Percentiles rank a stretch among this genome's conserved stretches.
These are phyloP conservation scores for Eucalyptus globulus DNA, from an alignment of 345 rosid species.

Conservation along the genomic window DNA sequence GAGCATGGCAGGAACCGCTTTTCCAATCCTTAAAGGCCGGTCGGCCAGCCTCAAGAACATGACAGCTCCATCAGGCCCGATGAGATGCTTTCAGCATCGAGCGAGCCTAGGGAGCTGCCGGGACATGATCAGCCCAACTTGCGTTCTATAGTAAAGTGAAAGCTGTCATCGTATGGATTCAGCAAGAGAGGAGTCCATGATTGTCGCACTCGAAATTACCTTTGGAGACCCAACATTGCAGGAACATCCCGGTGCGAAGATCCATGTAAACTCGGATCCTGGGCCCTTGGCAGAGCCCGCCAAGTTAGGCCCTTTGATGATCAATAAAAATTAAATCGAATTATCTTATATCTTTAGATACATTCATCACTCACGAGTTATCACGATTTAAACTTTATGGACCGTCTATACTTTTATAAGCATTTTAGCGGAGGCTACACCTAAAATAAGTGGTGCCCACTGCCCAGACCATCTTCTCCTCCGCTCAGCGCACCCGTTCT, in stretches of 20 bases:
- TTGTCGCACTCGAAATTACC: background rate
- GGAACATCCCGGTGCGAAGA: background rate
- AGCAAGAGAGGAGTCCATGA: background rate
- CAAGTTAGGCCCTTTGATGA: background rate
- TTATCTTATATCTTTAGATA: background rate
- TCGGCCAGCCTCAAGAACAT: background rate
- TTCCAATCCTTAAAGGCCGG: background rate
- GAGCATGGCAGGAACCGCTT: background rate
- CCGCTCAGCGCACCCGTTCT: background rate
- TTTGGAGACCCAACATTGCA: background rate
- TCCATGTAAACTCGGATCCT: background rate
- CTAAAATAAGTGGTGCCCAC: background rate
- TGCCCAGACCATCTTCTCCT: background rate
- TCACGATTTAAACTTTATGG: fast-evolving
- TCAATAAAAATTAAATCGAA: no score
- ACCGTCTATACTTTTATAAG: background rate
- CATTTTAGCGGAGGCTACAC: background rate
- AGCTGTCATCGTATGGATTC: background rate
- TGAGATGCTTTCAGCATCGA: background rate
- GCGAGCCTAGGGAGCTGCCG: background rate
- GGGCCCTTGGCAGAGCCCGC: background rate
- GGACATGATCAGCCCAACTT: background rate
- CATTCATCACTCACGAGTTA: background rate
- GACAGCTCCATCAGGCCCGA: background rate
- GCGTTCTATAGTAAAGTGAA: background rate